Evolutionary conservation across 2,329 filamentous ascomycete species (phyloP).

Genomic region (Trichoderma asperellum): DNA sequence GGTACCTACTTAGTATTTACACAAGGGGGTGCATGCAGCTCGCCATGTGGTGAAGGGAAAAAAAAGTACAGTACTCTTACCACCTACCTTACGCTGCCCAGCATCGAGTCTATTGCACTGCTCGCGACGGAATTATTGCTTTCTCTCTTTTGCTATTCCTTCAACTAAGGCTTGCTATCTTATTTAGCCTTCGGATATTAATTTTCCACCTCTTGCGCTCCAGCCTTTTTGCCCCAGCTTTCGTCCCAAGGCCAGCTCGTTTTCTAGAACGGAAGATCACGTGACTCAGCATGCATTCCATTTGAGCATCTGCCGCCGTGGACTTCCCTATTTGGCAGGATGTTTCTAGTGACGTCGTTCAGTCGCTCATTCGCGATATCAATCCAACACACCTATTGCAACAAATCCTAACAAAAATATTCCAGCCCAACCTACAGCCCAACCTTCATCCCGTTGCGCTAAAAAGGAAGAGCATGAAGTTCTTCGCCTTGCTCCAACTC

Average conservation of each 20-base stretch:
- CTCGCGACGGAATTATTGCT: not conserved
- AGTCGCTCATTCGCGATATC: not conserved
- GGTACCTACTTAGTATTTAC: no score
- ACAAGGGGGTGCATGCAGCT: not conserved
- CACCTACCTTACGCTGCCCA: not conserved
- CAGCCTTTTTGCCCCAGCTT: not conserved
- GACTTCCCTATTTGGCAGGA: not conserved
- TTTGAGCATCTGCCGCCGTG: slow-evolving; percentile 1
- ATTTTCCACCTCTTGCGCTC: slow-evolving; percentile 23
- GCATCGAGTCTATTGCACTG: not conserved
- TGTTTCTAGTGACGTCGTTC: slow-evolving; percentile 11
- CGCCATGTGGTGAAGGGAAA: not conserved
- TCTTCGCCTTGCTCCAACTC: slow-evolving; percentile 3
- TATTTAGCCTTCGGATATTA: slow-evolving; percentile 19
- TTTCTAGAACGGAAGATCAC: not conserved
- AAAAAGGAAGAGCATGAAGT: slow-evolving; percentile 23
- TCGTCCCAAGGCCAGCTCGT: not conserved
- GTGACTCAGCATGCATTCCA: not conserved
- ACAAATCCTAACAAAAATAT: not conserved
- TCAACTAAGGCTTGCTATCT: not conserved
- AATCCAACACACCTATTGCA: not conserved
- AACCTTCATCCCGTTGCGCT: not conserved
- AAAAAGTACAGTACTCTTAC: not conserved
- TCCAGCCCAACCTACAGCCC: not conserved
- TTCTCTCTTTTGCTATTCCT: not conserved